Evolutionary conservation across 2,329 filamentous ascomycete species (phyloP), one percentile per base, ranked within the genome.

Genomic region (Verticillium alfalfae): DNA sequence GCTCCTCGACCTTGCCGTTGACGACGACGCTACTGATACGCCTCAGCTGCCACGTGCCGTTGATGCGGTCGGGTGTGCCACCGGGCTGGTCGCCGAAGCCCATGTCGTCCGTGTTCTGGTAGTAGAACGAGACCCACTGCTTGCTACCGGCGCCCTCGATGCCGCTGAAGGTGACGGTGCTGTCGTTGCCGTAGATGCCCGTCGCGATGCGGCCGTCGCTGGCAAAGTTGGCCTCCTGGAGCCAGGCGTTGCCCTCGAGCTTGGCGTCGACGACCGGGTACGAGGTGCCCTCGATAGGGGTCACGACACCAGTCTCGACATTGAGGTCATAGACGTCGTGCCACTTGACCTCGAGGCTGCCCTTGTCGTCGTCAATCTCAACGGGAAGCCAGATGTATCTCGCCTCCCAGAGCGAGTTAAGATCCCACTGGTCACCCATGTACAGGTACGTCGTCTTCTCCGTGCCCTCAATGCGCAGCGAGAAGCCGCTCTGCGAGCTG

Each of bases 1-100:
- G 73, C 38, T 76, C 70, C 7, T 68, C 64, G 1, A 65, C 66
- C 6, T 72, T 75, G 1, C 77, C 79, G 64, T 86, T 88, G 2
- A 87, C 82, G 0, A 86, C 74, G 1, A 88, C 84, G 57, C 84
- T 86, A 67, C 81, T 81, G 62, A 87, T 82, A 6, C 85, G 79
- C 2, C 84, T 79, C 5, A 88, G 72, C 62, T 85, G 82, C 84
- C 84, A 88, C 0, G 75, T 71, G 0, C 85, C 84, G 5, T 81
- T 81, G 59, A 88, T 86, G 6, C 85, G 79, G 67, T 88, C 84
- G 0, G 85, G 85, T 0, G 74, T 71, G 5, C 85, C 85, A 49
- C 79, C 80, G 1, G 85, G 78, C 62, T 80, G 78, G 57, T 81
- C 79, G 0, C 84, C 84, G 59, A 84, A 87, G 2, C 84, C 83